Conservation (phyloP, 2,329 filamentous ascomycete species). For the Acephala macrosclerotiorum region DNA sequence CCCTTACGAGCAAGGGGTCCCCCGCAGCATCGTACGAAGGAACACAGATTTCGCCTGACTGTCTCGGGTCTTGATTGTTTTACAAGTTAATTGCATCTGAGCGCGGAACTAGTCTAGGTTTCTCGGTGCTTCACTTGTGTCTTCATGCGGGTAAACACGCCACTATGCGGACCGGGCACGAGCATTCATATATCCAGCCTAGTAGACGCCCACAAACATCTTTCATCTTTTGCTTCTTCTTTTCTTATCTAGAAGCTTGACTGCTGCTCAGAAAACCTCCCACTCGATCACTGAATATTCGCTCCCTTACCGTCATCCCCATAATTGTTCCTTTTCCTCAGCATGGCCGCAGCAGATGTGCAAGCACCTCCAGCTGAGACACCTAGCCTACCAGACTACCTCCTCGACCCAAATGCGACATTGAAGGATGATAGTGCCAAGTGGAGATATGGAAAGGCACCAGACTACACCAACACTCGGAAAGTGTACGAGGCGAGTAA, state of each 20-base stretch:
- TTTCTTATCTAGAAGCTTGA: not conserved
- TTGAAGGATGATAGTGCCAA: constrained; percentile 58
- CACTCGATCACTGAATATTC: not conserved
- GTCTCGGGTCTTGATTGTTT: not conserved
- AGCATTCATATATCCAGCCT: not conserved
- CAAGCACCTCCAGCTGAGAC: constrained; percentile 23
- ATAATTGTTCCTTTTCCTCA: not conserved
- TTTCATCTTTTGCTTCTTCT: not conserved
- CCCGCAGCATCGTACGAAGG: not conserved
- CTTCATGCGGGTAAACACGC: not conserved
- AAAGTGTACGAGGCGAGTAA: constrained; percentile 65
- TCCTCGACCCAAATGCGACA: constrained; percentile 64
- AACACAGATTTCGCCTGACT: constrained; percentile 1
- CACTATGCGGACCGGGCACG: not conserved
- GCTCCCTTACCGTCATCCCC: not conserved
- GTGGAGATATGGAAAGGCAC: constrained; percentile 67
- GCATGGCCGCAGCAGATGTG: constrained; percentile 34
- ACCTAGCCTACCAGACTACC: constrained; percentile 59
- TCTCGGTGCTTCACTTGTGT: not conserved
- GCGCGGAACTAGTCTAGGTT: not conserved
- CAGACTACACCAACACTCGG: constrained; percentile 70
- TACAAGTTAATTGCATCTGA: not conserved
- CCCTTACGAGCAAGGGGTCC: not conserved
- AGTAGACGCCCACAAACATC: not conserved
- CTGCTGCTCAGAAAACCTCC: not conserved